Conservation (phyloP, 768 basidiomycete genomes). For the Baorangia bicolor region DNA sequence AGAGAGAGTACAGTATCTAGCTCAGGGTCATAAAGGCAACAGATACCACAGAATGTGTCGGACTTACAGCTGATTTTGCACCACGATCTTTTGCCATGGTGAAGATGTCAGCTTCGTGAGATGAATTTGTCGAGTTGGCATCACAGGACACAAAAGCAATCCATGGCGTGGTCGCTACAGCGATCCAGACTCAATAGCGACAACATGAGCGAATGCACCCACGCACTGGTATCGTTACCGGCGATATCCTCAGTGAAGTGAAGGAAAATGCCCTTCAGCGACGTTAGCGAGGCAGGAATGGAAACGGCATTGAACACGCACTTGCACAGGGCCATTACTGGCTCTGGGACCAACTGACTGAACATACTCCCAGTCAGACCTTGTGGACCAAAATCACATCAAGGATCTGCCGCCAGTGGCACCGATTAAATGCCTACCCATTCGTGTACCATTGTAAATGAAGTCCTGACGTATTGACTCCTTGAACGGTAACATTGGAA, state of each 20-base stretch:
- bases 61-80: conserved; percentile 72
- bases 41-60: background rate
- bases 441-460: conserved; percentile 59
- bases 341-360: conserved; percentile 54
- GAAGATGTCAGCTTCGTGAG: conserved; percentile 69
- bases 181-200: conserved; percentile 16
- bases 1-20: conserved; percentile 76
- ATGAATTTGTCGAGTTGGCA: conserved; percentile 64
- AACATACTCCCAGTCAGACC: conserved; percentile 53
- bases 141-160: conserved; percentile 89
- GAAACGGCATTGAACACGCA: conserved; percentile 26
- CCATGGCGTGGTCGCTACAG: conserved; percentile 77
- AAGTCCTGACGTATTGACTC: conserved; percentile 50
- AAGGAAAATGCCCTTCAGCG: conserved; percentile 68
- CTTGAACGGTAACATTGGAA: conserved; percentile 60
- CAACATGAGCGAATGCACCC: conserved; percentile 30
- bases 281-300: background rate
- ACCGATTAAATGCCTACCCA: conserved; percentile 34
- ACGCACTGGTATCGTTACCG: conserved; percentile 48
- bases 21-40: background rate
- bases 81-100: conserved; percentile 77
- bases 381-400: conserved; percentile 24
- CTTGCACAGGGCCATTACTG: conserved; percentile 51
- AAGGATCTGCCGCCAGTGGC: conserved; percentile 2
- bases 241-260: conserved; percentile 73